Evolutionary conservation across 2,329 filamentous ascomycete species (phyloP), one percentile per base, ranked within the genome.

Genomic region (Trichoderma sp.): DNA sequence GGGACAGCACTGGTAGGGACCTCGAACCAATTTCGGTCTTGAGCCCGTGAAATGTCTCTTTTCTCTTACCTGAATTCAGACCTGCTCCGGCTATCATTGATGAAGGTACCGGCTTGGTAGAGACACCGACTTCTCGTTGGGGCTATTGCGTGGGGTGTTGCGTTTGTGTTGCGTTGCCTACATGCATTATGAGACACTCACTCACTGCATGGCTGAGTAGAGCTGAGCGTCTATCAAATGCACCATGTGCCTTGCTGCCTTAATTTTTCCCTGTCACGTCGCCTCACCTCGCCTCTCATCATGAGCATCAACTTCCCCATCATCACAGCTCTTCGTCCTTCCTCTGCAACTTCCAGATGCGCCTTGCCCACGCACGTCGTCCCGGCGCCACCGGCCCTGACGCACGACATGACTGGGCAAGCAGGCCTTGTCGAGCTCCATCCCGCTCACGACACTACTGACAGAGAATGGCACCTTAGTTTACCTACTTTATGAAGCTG

Each of bases 401-500:
- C 63, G 63, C 63, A 61, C 47, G 50, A 48, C 48, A 65, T 65
- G 63, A 62, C 56, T 41, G 63, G 56, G 50, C 50, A 34, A 50
- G 50, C 63, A 52, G 39, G 56, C 63, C 56, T 51, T 65, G 64
- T 66, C 64, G 63, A 67, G 69, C 67, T 70, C 69, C 66, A 66
- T 69, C 65, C 67, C 34, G 66, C 64, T 43, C 64, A 60, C 24
- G 44, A 52, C 50, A 55, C 58, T 51, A 55, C 51, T 51, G 57
- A 58, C 44, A 57, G n/a, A 34, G 56, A 63, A 57, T 63, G 48
- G 45, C 55, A 59, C 54, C 45, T 58, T 61, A 60, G 44, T 58
- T 68, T 69, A 64, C 72, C 71, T 77, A 24, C 21, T 24, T 24
- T 24, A 77, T 78, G 78, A 79, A 79, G 72, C 69, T 75, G 76